A percentile compares a stretch with the other conserved stretches of the same genome.
phyloP scores from a whole-genome alignment of 2,329 filamentous ascomycete genomes.

The Exophiala xenobiotica region DNA sequence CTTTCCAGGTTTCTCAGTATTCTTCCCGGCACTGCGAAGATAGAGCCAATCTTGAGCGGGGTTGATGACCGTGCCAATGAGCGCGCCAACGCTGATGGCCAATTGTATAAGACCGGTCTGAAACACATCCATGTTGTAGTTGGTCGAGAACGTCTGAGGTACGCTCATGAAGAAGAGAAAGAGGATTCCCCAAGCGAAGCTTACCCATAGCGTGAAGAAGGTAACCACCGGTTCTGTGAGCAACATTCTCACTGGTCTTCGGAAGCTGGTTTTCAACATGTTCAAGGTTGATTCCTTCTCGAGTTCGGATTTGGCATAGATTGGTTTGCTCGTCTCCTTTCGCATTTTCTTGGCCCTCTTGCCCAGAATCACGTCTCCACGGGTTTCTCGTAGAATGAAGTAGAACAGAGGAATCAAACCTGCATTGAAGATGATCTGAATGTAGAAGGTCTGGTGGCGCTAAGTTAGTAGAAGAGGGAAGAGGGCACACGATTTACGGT shows the following conservation, averaged over 20 bases:
- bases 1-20: not conserved
- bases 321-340: slow-evolving; percentile 30
- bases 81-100: slow-evolving; percentile 43
- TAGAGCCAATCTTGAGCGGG: slow-evolving; percentile 37
- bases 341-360: slow-evolving; percentile 42
- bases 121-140: slow-evolving; percentile 38
- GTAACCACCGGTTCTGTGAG: slow-evolving; percentile 44
- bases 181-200: slow-evolving; percentile 46
- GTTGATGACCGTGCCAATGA: slow-evolving; percentile 44
- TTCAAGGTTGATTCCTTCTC: slow-evolving; percentile 17
- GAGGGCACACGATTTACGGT: not conserved
- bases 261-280: slow-evolving; percentile 13
- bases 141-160: slow-evolving; percentile 40
- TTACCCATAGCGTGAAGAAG: slow-evolving; percentile 47
- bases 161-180: slow-evolving; percentile 45
- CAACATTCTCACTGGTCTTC: slow-evolving; percentile 37
- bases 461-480: not conserved
- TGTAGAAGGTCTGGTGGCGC: not conserved
- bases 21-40: not conserved
- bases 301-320: slow-evolving; percentile 32
- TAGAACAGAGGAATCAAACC: slow-evolving; percentile 43
- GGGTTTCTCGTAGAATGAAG: slow-evolving; percentile 43
- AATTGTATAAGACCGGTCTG: slow-evolving; percentile 43
- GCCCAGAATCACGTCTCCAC: slow-evolving; percentile 43
- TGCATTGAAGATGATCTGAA: slow-evolving; percentile 31